Base-by-base conservation (phyloP, 2,329 filamentous ascomycete species). In the Botrytis paeoniae region DNA sequence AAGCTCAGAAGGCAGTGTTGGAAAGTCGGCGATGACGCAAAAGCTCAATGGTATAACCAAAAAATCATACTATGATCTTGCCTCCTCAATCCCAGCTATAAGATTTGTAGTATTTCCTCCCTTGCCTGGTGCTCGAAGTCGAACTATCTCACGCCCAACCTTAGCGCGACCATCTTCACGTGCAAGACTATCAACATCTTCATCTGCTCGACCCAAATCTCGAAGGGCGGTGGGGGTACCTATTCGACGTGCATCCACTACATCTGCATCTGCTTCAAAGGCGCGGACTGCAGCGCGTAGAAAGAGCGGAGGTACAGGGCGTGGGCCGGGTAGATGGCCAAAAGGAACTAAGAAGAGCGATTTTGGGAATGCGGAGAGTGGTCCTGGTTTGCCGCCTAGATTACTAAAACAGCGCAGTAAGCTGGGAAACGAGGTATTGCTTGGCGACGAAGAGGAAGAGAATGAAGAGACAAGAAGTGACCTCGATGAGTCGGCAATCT, bases 71-170 rank as follows among this genome's bases (percentile, higher is more conserved):
- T 81, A 76, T 62, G 79, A 79, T 60, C 75, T 76, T 54, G 78
- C 79, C 20, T 74, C 74, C 29, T 73, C 84, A 65, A 92, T 96
- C 39, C 92, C 92, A 4, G 85, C 89, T 0, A 89, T 85, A 2
- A 88, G 93, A 48, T 97, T 94, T 81, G 91, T 94, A 78, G 89
- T 96, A 59, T 95, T 93, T 78, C 93, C 93, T 14, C 88, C 91
- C 0, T 83, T 92, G 14, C 87, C 87, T 32, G 87, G 87, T 48
- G 75, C 79, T 32, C 74, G 75, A 48, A 82, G 84, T 69, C 85
- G 88, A 35, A 84, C 74, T 10, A 76, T 76, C 16, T 74, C 78
- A 41, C 80, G 81, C 37, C 73, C 79, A 32, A 75, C 77, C 32
- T 69, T 73, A 45, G 77, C 78, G 41, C 75, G 79, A 37, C 75